Base-by-base conservation (phyloP, 305 asterid species). In the Fraxinus angustifolia region DNA sequence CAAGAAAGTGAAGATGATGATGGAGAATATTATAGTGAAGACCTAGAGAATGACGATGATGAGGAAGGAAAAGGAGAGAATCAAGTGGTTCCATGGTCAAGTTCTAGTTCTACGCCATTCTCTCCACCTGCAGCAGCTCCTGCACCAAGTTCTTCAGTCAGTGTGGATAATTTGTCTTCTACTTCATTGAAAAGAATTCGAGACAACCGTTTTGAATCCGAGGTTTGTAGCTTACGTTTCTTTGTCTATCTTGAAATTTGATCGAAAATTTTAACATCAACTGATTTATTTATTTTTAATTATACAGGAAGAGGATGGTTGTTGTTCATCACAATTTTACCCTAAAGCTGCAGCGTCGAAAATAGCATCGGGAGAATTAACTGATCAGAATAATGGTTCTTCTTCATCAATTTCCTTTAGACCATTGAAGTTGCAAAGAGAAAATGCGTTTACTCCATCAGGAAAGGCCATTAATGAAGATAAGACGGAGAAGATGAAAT, bases 71-170 rank as follows among this genome's bases (percentile, higher is more conserved):
- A 89, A 1, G 93, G 89, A 12, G 92, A 89, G 75, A 91, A 92
- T 85, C 93, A 92, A 58, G 97, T 91, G 2, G 93, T 92, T 40
- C 97, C 97, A 70, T 89, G 89, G 95, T 82, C 93, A 65, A 67
- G 1, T 11, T 73, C 85, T 8, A 67, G 79, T 34, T 74, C 84
- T 8, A 3, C 77, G 8, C 50, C 87, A 11, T 84, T 4, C 53
- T 80, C 79, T 76, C 48, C 79, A 42, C 19, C 68, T 17, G 30
- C 80, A 30, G 62, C 87, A 30, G 62, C 87, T 17, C 4, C 33
- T 16, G 50, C 84, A 80, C 85, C 85, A 8, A 80, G 81, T 65
- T 85, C 85, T 6, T 84, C 85, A 34, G 14, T 73, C 62, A 60
- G 84, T n/a, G 78, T 81, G 36, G 87, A 82, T 73, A 77, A 82